Conservation (phyloP, 176 grass and related monocot species). For the Lolium multiflorum region DNA sequence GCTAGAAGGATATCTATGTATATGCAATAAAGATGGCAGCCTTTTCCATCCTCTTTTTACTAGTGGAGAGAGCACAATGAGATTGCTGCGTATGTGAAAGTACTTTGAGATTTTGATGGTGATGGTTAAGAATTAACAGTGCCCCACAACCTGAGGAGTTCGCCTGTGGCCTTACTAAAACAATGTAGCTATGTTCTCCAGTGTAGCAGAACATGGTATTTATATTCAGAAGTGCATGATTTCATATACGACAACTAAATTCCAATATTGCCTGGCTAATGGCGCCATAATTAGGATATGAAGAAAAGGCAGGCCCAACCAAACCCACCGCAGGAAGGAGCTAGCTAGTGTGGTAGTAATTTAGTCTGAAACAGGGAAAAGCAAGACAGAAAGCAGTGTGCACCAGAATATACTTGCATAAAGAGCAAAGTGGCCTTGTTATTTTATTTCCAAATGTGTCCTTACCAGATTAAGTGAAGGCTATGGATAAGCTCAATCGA, state of each 20-base stretch:
- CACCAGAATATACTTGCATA: conserved; percentile 56
- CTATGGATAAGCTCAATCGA: conserved; percentile 49
- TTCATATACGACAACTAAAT: not conserved
- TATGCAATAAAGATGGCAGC: conserved; percentile 49
- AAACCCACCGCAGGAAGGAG: conserved; percentile 39
- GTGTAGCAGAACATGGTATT: conserved; percentile 1
- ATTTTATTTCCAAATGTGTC: conserved; percentile 41
- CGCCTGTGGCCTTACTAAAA: conserved; percentile 34
- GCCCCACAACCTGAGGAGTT: conserved; percentile 39
- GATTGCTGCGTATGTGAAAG: not conserved
- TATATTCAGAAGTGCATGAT: not conserved
- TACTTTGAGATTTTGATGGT: not conserved
- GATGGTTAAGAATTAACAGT: conserved; percentile 25
- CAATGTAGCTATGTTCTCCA: not conserved
- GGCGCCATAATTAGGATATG: conserved; percentile 21
- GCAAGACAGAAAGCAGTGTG: conserved; percentile 50
- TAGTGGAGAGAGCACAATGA: conserved; percentile 35
- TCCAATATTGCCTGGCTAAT: conserved; percentile 15
- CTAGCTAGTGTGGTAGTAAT: conserved; percentile 36
- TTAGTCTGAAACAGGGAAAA: conserved; percentile 48
- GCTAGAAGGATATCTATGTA: conserved; percentile 5
- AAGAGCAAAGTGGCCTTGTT: conserved; percentile 44
- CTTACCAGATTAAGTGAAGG: conserved; percentile 23
- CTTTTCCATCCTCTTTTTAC: conserved; percentile 42
- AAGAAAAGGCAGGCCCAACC: conserved; percentile 37